These are phyloP conservation scores for Tolypocladium tundrense DNA, from an alignment of 2,329 filamentous ascomycete genomes.

Conservation along the genomic window DNA sequence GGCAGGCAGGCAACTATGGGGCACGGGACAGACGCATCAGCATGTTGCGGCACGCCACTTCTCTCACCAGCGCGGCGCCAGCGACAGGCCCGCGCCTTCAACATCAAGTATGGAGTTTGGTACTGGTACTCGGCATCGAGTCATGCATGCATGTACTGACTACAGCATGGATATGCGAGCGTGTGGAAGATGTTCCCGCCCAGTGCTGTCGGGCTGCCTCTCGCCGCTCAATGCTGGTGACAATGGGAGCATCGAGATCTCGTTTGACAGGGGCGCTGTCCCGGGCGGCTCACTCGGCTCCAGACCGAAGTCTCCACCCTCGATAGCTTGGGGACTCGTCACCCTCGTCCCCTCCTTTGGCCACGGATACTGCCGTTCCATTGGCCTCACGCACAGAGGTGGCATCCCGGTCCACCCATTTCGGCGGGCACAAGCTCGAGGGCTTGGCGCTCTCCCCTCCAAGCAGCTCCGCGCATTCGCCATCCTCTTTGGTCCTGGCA, in stretches of 20 bases:
- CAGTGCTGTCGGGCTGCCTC: neutral
- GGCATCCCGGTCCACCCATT: slow-evolving; percentile 14
- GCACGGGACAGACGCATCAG: neutral
- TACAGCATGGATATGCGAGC: neutral
- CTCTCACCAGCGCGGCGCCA: neutral
- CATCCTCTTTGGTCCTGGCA: neutral
- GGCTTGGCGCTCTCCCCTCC: slow-evolving; percentile 4
- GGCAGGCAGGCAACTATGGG: neutral
- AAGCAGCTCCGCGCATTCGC: neutral
- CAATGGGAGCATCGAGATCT: slow-evolving; percentile 14
- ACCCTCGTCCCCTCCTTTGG: slow-evolving; percentile 14
- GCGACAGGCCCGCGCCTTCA: neutral
- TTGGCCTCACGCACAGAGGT: slow-evolving; percentile 20
- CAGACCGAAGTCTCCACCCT: slow-evolving; percentile 22
- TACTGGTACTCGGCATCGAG: neutral
- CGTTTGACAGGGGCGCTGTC: slow-evolving; percentile 4
- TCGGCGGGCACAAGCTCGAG: slow-evolving; percentile 11
- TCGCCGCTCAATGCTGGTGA: neutral
- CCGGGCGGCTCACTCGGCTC: slow-evolving; percentile 28
- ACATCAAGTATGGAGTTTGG: neutral
- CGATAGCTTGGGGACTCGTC: slow-evolving; percentile 14
- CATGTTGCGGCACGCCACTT: neutral
- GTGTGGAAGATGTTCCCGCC: neutral
- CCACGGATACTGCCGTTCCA: slow-evolving; percentile 22
- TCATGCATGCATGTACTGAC: neutral